A percentile compares a stretch with the other conserved stretches of the same genome.
Conservation (phyloP, 768 basidiomycete genomes). For the Tylopilus sp. region DNA sequence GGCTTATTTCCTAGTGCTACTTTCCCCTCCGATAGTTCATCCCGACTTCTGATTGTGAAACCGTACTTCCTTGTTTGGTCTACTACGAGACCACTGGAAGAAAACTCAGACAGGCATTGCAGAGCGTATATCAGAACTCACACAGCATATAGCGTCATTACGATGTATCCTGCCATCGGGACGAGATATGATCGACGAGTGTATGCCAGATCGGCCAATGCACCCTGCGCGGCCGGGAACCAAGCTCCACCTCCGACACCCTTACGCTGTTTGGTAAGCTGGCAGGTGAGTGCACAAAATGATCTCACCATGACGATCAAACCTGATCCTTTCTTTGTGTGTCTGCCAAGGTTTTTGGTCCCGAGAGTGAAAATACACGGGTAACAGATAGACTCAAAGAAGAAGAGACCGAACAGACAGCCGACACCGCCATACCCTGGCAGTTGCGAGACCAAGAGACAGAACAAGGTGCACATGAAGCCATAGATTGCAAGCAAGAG, state of each 20-base stretch:
- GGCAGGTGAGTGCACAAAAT: background rate
- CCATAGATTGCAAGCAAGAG: conserved; percentile 56
- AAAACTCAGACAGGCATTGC: background rate
- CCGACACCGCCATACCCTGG: conserved; percentile 54
- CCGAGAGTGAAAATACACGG: conserved; percentile 66
- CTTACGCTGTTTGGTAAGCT: conserved; percentile 20
- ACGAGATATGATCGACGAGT: conserved; percentile 59
- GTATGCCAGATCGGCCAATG: conserved; percentile 46
- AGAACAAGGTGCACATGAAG: conserved; percentile 48
- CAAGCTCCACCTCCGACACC: conserved; percentile 67
- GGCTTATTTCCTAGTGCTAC: background rate
- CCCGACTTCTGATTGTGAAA: conserved; percentile 49
- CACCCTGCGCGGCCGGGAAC: conserved; percentile 62
- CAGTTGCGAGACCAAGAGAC: conserved; percentile 47
- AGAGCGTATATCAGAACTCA: conserved; percentile 32
- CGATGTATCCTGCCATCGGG: conserved; percentile 54
- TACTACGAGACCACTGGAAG: conserved; percentile 49
- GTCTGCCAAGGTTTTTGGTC: conserved; percentile 58
- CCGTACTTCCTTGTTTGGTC: conserved; percentile 46
- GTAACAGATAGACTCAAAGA: conserved; percentile 75
- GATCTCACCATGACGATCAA: conserved; percentile 56
- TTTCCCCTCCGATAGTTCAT: conserved; percentile 35
- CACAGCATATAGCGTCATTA: conserved; percentile 57
- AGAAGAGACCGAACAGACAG: conserved; percentile 63
- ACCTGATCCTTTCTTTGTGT: conserved; percentile 61